Evolutionary conservation across 768 basidiomycete genomes (phyloP), one percentile per base, ranked within the genome.

Genomic region (Trametes gibbosa): DNA sequence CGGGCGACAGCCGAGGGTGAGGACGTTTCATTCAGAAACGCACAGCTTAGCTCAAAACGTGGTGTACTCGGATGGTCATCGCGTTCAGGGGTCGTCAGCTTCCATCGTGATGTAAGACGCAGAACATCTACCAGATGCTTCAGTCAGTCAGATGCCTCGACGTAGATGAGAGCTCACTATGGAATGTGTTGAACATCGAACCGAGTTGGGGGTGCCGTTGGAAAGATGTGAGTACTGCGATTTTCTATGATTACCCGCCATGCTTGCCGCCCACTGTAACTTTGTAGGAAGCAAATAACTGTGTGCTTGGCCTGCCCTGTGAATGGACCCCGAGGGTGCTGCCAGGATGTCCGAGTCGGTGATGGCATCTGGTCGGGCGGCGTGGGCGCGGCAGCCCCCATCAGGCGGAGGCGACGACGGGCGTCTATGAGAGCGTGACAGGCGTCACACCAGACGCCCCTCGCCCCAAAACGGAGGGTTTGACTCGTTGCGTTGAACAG

Each of bases 401-500:
- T 41, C 23, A 19, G 43, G 55, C 48, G 47, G 24, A 17, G 21
- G 37, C 55, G 47, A 39, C 25, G 12, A 14, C 16, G 39, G 37
- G 40, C 43, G 43, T 13, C 21, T 21, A n/a, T 10, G n/a, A 39
- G 2, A 5, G 25, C 27, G 55, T 56, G 39, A 56, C 55, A 10
- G 7, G 1, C 19, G 47, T 56, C 37, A 56, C 55, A 9, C 5
- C 46, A 17, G 19, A 1, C 32, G 46, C 37, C 25, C 39, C 21
- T 27, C 4, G 19, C 40, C 55, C 55, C 5, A 56, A 56, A 56
- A 40, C 12, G 55, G 55, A 29, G 19, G 23, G 47, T 9, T 56
- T 56, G 55, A 56, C 55, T 56, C 55, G 55, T 37, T n/a, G 25
- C 9, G 3, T 40, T n/a, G 46, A 49, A 56, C 47, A 56, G 47